Conservation (phyloP, 257 asterid species). For the Salvia splendens region DNA sequence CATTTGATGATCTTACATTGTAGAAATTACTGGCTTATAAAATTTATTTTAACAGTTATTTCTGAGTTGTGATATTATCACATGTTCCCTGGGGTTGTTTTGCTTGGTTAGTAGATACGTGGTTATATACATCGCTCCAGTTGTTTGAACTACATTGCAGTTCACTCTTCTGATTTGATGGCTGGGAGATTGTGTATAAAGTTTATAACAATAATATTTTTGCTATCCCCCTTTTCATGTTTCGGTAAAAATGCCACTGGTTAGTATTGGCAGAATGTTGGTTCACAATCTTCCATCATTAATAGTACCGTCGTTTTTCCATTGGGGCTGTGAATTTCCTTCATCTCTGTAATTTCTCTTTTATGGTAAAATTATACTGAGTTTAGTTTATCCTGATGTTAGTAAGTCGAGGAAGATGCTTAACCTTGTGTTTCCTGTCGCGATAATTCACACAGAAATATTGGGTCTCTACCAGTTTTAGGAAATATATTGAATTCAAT, state of each 20-base stretch:
- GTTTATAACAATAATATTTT: background rate
- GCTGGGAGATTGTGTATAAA: background rate
- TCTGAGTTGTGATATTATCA: background rate
- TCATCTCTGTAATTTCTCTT: background rate
- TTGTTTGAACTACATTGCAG: background rate
- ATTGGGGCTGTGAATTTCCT: background rate
- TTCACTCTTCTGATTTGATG: constrained; percentile 3
- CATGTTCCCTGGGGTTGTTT: background rate
- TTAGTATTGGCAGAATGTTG: background rate
- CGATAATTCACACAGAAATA: background rate
- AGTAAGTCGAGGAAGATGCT: background rate
- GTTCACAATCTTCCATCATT: background rate
- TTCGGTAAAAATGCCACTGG: background rate
- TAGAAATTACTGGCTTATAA: background rate
- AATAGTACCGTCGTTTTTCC: background rate
- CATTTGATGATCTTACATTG: background rate
- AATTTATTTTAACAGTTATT: background rate
- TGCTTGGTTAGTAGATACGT: background rate
- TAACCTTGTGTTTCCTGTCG: background rate
- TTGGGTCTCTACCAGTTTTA: background rate
- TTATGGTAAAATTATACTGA: too few species aligned
- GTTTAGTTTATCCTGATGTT: background rate
- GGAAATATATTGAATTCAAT: constrained; percentile 1
- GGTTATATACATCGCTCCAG: constrained; percentile 1
- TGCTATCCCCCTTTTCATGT: constrained; percentile 4